Conservation (phyloP, 495 filamentous ascomycete genomes). For the Cercophora sp. region DNA sequence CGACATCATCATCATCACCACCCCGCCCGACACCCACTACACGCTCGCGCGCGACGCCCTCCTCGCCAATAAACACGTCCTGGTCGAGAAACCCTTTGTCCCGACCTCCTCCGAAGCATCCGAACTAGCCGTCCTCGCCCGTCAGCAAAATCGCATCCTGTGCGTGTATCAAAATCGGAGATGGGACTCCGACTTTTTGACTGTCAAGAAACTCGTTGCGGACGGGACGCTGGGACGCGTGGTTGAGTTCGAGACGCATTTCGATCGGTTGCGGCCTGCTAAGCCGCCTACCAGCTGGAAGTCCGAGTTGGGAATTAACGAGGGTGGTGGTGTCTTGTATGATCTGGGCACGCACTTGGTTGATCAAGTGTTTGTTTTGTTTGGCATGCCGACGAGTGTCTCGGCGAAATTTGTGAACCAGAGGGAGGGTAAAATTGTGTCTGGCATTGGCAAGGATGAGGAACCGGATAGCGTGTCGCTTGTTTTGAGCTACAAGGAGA, state of each 20-base stretch:
- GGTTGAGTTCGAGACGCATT: conserved; percentile 75
- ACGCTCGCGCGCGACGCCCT: conserved; percentile 61
- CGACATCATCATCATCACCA: conserved; percentile 72
- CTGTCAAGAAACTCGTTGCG: conserved; percentile 59
- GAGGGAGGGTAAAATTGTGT: conserved; percentile 42
- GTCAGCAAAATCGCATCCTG: conserved; percentile 56
- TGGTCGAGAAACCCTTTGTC: conserved; percentile 89
- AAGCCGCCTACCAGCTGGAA: conserved; percentile 63
- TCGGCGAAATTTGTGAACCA: conserved; percentile 67
- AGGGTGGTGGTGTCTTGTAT: conserved; percentile 70
- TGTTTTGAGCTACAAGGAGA: conserved; percentile 61
- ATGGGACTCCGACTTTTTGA: conserved; percentile 82
- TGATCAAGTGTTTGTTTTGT: conserved; percentile 74
- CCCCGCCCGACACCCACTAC: conserved; percentile 73
- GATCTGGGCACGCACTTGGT: conserved; percentile 83
- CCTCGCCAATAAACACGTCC: conserved; percentile 72
- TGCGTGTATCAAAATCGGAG: conserved; percentile 89
- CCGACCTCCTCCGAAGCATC: conserved; percentile 67
- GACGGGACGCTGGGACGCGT: conserved; percentile 58
- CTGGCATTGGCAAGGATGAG: conserved; percentile 42
- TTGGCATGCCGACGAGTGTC: conserved; percentile 68
- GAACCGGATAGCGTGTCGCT: conserved; percentile 69
- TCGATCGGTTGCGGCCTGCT: conserved; percentile 70
- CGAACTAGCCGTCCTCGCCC: conserved; percentile 62
- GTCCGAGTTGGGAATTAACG: conserved; percentile 49